phyloP scores from a whole-genome alignment of 495 filamentous ascomycete genomes.

The Podospora pseudopauciseta region DNA sequence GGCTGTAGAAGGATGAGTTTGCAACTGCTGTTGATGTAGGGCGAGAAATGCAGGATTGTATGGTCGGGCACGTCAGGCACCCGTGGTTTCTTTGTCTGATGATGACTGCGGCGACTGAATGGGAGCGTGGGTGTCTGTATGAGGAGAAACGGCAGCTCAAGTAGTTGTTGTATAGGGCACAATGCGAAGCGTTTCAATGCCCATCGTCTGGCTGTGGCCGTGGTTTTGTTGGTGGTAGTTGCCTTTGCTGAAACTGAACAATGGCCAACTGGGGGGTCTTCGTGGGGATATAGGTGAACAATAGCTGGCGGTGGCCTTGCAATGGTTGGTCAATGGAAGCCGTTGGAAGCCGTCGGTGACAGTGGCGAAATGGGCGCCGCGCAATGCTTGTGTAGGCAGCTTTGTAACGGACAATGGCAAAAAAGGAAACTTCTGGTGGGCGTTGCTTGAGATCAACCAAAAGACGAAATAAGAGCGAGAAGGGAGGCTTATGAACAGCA shows the following conservation, averaged over 20 bases:
- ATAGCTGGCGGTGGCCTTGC: slow-evolving; percentile 8
- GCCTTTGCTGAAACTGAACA: neutral
- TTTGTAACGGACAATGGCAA: neutral
- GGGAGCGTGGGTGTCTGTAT: neutral
- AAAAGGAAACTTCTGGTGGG: neutral
- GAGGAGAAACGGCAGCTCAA: slow-evolving; percentile 1
- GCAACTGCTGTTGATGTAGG: neutral
- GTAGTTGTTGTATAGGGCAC: slow-evolving; percentile 7
- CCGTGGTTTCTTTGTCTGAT: slow-evolving; percentile 7
- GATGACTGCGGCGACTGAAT: neutral
- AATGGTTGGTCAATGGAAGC: slow-evolving; percentile 26
- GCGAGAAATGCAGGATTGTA: neutral
- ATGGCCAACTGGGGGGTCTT: neutral
- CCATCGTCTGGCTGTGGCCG: slow-evolving; percentile 2
- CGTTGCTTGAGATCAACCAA: neutral
- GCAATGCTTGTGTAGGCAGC: neutral
- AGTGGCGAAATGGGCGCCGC: slow-evolving; percentile 2
- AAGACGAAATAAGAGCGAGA: neutral
- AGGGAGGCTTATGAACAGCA: neutral
- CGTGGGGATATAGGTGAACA: neutral
- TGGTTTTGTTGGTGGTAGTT: neutral
- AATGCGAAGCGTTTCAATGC: slow-evolving; percentile 2
- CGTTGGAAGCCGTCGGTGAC: slow-evolving; percentile 27
- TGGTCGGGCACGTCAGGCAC: slow-evolving; percentile 6
- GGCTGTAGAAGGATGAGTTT: neutral